A percentile compares a stretch with the other conserved stretches of the same genome.
Conservation (phyloP, 129 eudicot species). For the Ambrosia artemisiifolia region DNA sequence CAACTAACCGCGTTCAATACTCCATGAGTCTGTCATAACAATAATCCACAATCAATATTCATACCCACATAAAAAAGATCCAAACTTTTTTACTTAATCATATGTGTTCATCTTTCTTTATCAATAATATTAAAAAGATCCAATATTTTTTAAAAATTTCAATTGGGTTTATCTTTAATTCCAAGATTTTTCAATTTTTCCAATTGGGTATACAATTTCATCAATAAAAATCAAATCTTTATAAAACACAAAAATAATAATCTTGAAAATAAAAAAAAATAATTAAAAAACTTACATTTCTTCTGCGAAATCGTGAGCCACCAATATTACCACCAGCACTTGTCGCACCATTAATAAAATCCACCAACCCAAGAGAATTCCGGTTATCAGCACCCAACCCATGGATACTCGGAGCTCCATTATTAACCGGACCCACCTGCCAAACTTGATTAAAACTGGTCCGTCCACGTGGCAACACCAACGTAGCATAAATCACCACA, state of each 20-base stretch:
- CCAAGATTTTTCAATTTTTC: neutral
- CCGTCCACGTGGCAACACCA: conserved; percentile 43
- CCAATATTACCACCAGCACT: conserved; percentile 32
- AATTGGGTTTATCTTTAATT: neutral
- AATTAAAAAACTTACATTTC: conserved; percentile 55
- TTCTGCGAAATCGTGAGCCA: conserved; percentile 43
- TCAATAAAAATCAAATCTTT: conserved; percentile 12
- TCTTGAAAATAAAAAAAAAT: neutral
- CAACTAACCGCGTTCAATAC: conserved; percentile 44
- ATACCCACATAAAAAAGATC: neutral
- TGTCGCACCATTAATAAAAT: conserved; percentile 52
- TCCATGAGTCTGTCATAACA: conserved; percentile 34
- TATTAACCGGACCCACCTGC: conserved; percentile 59
- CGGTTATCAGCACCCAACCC: conserved; percentile 13
- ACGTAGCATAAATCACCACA: conserved; percentile 61
- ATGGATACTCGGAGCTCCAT: conserved; percentile 40
- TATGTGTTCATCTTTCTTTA: neutral
- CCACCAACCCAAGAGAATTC: conserved; percentile 41
- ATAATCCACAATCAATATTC: neutral
- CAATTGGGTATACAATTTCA: conserved; percentile 7
- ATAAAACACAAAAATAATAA: neutral
- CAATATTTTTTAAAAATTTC: neutral
- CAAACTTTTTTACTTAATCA: neutral
- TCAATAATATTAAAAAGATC: too few relatives aligned
- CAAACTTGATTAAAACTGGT: conserved; percentile 76